Percentiles rank a stretch among this genome's conserved stretches.
phyloP scores from a whole-genome alignment of 2,329 filamentous ascomycete genomes.

The Xylaria digitata region DNA sequence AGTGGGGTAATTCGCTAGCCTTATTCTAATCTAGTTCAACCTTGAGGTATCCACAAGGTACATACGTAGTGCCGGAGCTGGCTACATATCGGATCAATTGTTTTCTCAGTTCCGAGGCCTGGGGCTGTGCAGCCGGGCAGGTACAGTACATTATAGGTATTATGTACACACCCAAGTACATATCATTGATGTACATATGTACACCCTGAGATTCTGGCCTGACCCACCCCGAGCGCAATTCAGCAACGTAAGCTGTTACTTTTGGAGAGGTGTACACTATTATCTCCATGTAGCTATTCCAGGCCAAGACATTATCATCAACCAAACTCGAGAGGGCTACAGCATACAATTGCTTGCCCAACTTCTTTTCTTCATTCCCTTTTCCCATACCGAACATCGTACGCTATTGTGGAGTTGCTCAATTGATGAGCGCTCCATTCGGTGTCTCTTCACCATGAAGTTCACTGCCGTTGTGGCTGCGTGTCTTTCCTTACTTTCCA shows the following conservation, averaged over 20 bases:
- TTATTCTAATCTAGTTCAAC: conserved; percentile 1
- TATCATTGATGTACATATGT: neutral
- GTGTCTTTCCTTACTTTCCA: conserved; percentile 67
- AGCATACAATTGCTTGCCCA: conserved; percentile 35
- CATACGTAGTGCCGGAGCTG: no score
- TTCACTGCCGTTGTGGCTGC: conserved; percentile 65
- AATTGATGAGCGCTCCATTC: conserved; percentile 48
- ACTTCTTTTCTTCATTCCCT: conserved; percentile 29
- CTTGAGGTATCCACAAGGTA: no score
- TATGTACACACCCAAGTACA: conserved; percentile 10
- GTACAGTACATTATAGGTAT: neutral
- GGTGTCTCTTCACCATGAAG: conserved; percentile 56
- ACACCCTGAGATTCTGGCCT: neutral
- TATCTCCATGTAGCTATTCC: conserved; percentile 37
- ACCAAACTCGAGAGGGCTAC: conserved; percentile 34
- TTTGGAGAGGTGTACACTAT: conserved; percentile 41
- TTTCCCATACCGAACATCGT: conserved; percentile 8
- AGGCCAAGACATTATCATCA: conserved; percentile 35
- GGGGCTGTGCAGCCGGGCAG: neutral
- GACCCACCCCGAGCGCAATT: conserved; percentile 36
- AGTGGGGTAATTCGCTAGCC: conserved; percentile 6
- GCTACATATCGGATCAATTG: conserved; percentile 12
- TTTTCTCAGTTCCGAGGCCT: conserved; percentile 8
- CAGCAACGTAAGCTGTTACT: conserved; percentile 50
- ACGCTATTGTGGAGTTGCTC: conserved; percentile 44